Percentiles rank a stretch among this genome's conserved stretches.
These are phyloP conservation scores for Rickenella mellea DNA, from an alignment of 768 basidiomycete species.

Conservation along the genomic window DNA sequence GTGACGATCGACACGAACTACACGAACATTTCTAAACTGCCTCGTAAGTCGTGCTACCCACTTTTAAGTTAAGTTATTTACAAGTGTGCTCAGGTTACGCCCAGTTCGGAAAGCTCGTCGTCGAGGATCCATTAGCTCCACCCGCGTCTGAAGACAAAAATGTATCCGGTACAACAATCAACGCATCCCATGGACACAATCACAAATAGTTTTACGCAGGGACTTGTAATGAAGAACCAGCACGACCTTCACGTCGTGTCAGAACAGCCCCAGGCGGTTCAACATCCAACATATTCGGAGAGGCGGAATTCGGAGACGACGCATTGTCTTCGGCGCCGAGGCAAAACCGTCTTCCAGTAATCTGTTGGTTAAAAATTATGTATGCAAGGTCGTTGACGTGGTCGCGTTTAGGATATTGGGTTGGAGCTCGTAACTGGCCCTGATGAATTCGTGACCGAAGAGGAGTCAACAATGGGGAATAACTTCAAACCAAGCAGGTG, in stretches of 20 bases:
- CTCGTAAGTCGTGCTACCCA: conserved; percentile 35
- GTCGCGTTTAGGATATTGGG: too few relatives aligned
- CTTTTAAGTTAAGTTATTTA: neutral
- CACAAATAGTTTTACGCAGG: conserved; percentile 1
- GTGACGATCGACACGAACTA: conserved; percentile 73
- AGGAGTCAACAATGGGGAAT: conserved; percentile 17
- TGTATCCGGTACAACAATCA: neutral
- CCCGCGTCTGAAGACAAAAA: conserved; percentile 7
- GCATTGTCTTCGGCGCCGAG: conserved; percentile 50
- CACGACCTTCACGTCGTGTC: conserved; percentile 46
- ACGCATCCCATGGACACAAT: conserved; percentile 6
- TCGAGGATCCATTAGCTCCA: conserved; percentile 18
- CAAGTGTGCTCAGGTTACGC: conserved; percentile 46
- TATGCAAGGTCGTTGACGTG: too few relatives aligned
- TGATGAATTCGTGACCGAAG: conserved; percentile 2
- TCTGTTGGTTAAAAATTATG: neutral
- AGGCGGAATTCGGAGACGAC: conserved; percentile 34
- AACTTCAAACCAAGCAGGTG: conserved; percentile 45
- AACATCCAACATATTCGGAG: conserved; percentile 41
- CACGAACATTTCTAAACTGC: conserved; percentile 63
- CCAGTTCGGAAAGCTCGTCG: conserved; percentile 47
- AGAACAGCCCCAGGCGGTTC: conserved; percentile 44
- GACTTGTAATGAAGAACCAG: conserved; percentile 15
- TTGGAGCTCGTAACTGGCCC: conserved; percentile 3
- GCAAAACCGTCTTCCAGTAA: conserved; percentile 13